Percentiles rank a stretch among this genome's conserved stretches.
Conservation (phyloP, 2,329 filamentous ascomycete species). For the Aspergillus aculeatinus region DNA sequence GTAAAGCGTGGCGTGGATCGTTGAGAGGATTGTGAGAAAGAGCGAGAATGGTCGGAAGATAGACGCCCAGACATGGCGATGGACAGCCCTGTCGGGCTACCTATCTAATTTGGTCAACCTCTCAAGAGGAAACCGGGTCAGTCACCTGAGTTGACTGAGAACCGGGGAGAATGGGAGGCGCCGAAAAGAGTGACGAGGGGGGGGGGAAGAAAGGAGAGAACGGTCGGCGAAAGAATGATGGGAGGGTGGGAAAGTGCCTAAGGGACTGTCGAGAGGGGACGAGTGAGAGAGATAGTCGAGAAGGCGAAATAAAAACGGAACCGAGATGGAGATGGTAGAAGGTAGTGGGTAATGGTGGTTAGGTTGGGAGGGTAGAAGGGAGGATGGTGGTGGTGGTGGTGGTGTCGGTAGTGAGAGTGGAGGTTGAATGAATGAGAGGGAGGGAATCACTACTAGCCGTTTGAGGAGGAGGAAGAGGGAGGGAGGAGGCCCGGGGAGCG, state of each 20-base stretch:
- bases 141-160: slow-evolving; percentile 23
- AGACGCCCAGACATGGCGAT: slow-evolving; percentile 43
- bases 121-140: slow-evolving; percentile 17
- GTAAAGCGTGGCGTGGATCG: slow-evolving; percentile 23
- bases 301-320: neutral
- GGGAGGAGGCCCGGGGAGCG: neutral
- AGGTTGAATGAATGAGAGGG: slow-evolving; percentile 16
- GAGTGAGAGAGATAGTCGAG: slow-evolving; percentile 2
- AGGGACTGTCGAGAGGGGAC: slow-evolving; percentile 7
- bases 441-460: slow-evolving; percentile 11
- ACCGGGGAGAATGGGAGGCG: slow-evolving; percentile 6
- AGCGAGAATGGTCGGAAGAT: slow-evolving; percentile 38
- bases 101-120: slow-evolving; percentile 32
- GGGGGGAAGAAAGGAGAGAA: slow-evolving; percentile 5
- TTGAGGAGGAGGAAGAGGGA: slow-evolving; percentile 9
- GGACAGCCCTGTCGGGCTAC: slow-evolving; percentile 40
- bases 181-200: slow-evolving; percentile 12
- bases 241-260: slow-evolving; percentile 2
- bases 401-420: slow-evolving; percentile 11
- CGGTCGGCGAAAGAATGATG: slow-evolving; percentile 13
- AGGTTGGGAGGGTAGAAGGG: slow-evolving; percentile 4
- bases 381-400: slow-evolving; percentile 4
- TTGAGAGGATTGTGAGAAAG: slow-evolving; percentile 33
- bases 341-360: slow-evolving; percentile 5
- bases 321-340: neutral